These are phyloP conservation scores for Aspergillus sclerotialis DNA, from an alignment of 2,329 filamentous ascomycete genomes.

Conservation along the genomic window DNA sequence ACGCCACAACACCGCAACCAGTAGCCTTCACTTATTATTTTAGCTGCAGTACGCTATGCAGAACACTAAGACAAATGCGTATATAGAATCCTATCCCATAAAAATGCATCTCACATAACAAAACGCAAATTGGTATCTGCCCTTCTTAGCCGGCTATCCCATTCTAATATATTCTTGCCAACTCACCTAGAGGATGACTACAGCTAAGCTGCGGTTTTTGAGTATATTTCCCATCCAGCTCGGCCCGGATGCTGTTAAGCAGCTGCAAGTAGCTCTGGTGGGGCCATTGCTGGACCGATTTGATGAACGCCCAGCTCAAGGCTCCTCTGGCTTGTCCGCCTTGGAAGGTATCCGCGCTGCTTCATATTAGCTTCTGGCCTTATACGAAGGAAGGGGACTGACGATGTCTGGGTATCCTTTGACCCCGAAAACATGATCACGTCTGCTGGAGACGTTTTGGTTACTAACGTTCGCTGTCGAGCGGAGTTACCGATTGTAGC, in stretches of 20 bases:
- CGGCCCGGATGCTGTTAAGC: constrained; percentile 85
- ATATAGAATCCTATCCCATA: no score
- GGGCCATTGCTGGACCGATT: constrained; percentile 77
- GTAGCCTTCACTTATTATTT: no score
- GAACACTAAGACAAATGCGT: no score
- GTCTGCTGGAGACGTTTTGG: constrained; percentile 89
- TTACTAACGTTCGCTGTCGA: constrained; percentile 71
- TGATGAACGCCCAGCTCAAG: constrained; percentile 96
- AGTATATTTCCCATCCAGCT: constrained; percentile 77
- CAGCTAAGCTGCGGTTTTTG: constrained; percentile 96
- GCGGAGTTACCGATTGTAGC: constrained; percentile 71
- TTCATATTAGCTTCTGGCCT: neutral
- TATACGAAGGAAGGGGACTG: constrained; percentile 8
- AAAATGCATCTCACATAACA: constrained; percentile 61
- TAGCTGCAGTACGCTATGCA: no score
- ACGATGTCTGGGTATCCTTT: constrained; percentile 81
- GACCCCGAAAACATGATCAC: constrained; percentile 97
- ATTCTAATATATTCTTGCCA: constrained; percentile 6
- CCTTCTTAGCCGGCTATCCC: constrained; percentile 3
- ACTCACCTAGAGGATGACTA: constrained; percentile 87
- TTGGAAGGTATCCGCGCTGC: constrained; percentile 83
- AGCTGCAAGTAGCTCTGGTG: constrained; percentile 93
- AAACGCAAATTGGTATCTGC: constrained; percentile 59
- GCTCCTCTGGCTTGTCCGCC: constrained; percentile 84
- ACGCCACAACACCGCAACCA: no score